Percentiles rank a stretch among this genome's conserved stretches.
These are phyloP conservation scores for Quercus phellos DNA, from an alignment of 331 rosid species.

Conservation along the genomic window DNA sequence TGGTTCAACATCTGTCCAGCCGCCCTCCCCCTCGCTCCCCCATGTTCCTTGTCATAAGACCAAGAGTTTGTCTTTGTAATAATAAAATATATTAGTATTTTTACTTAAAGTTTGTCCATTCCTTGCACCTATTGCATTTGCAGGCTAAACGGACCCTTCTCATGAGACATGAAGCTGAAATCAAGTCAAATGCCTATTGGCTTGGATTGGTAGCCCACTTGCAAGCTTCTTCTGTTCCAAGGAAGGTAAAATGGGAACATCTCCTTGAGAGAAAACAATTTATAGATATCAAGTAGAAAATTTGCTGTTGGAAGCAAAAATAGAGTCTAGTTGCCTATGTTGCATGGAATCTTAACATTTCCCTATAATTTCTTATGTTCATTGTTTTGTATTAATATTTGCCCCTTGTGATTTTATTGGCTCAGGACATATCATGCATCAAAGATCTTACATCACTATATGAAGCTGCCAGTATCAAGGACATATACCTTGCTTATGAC, in stretches of 20 bases:
- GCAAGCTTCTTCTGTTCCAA: constrained; percentile 92
- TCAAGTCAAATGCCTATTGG: constrained; percentile 95
- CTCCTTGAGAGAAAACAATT: background rate
- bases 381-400: constrained; percentile 6
- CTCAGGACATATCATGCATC: constrained; percentile 93
- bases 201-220: constrained; percentile 92
- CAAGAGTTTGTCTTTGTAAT: background rate
- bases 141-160: constrained; percentile 92
- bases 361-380: background rate
- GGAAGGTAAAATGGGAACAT: constrained; percentile 65
- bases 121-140: constrained; percentile 24
- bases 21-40: background rate
- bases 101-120: constrained; percentile 2
- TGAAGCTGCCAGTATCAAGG: constrained; percentile 78
- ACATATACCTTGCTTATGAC: constrained; percentile 73
- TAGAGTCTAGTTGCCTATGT: background rate
- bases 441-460: constrained; percentile 72
- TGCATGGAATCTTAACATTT: constrained; percentile 1
- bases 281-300: background rate
- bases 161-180: constrained; percentile 98
- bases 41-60: background rate
- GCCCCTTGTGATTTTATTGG: constrained; percentile 24
- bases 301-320: background rate
- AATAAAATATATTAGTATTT: background rate
- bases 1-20: background rate